phyloP scores from a whole-genome alignment of 2,329 filamentous ascomycete genomes.

The Fusarium sp. region DNA sequence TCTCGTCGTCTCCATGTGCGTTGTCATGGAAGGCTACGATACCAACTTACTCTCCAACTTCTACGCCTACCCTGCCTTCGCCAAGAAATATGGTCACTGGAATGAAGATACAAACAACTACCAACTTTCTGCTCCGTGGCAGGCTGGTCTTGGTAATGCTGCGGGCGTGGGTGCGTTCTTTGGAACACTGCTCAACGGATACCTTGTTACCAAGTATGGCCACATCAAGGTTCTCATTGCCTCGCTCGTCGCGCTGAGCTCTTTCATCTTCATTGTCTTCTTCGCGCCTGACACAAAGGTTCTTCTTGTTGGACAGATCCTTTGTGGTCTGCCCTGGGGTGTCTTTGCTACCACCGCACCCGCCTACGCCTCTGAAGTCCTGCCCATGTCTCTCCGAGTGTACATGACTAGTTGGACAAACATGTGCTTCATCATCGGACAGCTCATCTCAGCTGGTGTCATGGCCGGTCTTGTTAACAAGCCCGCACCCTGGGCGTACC shows the following conservation, averaged over 20 bases:
- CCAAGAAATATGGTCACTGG: slow-evolving; percentile 48
- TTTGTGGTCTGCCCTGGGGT: slow-evolving; percentile 61
- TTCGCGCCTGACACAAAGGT: slow-evolving; percentile 55
- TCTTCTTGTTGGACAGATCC: slow-evolving; percentile 57
- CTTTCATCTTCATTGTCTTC: slow-evolving; percentile 61
- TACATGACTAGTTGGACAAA: slow-evolving; percentile 61
- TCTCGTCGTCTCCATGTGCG: slow-evolving; percentile 51
- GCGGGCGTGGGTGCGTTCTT: slow-evolving; percentile 60
- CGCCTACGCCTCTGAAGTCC: slow-evolving; percentile 60
- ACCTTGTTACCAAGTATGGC: slow-evolving; percentile 57
- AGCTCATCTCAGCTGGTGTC: slow-evolving; percentile 56
- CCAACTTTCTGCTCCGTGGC: slow-evolving; percentile 62
- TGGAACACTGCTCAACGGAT: slow-evolving; percentile 61
- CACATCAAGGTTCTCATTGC: slow-evolving; percentile 59
- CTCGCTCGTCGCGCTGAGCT: slow-evolving; percentile 53
- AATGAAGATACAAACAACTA: slow-evolving; percentile 43
- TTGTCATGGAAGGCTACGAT: slow-evolving; percentile 60
- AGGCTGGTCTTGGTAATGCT: slow-evolving; percentile 60
- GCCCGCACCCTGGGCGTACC: slow-evolving; percentile 57
- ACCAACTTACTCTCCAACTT: slow-evolving; percentile 53
- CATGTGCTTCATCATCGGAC: slow-evolving; percentile 61
- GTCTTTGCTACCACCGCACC: slow-evolving; percentile 59
- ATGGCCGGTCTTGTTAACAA: slow-evolving; percentile 45
- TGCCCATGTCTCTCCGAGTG: slow-evolving; percentile 54
- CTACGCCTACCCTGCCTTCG: slow-evolving; percentile 50